Evolutionary conservation across 768 basidiomycete genomes (phyloP), one percentile per base, ranked within the genome.

Genomic region (Russula sp.): DNA sequence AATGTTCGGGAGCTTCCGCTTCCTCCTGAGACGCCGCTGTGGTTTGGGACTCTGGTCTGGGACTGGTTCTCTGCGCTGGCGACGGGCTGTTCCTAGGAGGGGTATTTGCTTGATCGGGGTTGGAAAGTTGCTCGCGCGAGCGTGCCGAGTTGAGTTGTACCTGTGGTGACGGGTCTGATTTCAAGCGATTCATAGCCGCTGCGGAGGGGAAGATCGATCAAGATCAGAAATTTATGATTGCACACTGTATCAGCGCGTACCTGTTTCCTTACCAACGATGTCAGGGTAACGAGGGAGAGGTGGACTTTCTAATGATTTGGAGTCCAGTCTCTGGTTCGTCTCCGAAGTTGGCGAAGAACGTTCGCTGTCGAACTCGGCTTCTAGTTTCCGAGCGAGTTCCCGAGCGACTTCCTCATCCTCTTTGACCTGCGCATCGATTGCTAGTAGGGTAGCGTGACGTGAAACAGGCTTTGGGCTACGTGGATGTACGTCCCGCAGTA

Each of bases 361-460:
- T 24, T 13, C 55, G 16, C 74, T 75, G 59, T 79, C 78, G 58
- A 80, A 79, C 56, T 79, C 76, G 18, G 76, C 76, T 5, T 73
- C 72, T 10, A 77, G 62, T 54, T 65, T 71, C 16, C 79, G 77
- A 44, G 81, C 79, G 51, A 79, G 73, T 0, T 76, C 79, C 16
- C 79, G 77, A 44, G 81, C 79, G 51, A 79, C 73, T 0, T 76
- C 79, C 64, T 81, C 81, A 63, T 83, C 81, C 48, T 78, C 77
- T 49, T 61, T 46, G 4, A 72, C 71, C 40, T 74, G 65, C 6
- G 32, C 57, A 16, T 46, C 32, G 16, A 20, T 3, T 5, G 30
- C 30, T 9, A 14, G 16, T 4, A 46, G 49, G 20, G 36, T 13
- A 7, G 52, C 44, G n/a, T 32, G 28, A 57, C 24, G 18, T 30